These are phyloP conservation scores for Macrolepiota fuliginosa DNA, from an alignment of 768 basidiomycete species.

Conservation along the genomic window DNA sequence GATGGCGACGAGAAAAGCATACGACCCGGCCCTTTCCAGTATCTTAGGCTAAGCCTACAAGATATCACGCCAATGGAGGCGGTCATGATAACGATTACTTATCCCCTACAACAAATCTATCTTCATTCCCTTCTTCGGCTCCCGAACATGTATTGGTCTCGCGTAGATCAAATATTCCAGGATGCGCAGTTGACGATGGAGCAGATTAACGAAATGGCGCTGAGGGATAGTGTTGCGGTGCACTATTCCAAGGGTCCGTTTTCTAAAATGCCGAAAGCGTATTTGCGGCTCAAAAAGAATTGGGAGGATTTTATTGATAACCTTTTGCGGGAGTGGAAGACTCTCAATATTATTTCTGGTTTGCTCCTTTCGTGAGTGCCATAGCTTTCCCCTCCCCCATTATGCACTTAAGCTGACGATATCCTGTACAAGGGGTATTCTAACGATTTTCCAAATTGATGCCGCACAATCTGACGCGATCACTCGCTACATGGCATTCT, in stretches of 20 bases:
- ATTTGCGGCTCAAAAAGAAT: constrained; percentile 17
- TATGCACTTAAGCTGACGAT: neutral
- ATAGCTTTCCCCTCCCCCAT: neutral
- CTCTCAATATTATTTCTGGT: constrained; percentile 16
- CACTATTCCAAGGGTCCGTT: constrained; percentile 2
- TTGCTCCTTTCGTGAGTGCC: constrained; percentile 14
- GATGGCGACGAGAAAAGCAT: neutral
- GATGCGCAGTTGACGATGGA: constrained; percentile 59
- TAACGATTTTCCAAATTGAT: constrained; percentile 30
- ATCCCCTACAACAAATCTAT: constrained; percentile 27
- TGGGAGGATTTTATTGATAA: constrained; percentile 16
- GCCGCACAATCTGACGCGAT: constrained; percentile 45
- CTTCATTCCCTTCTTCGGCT: constrained; percentile 45
- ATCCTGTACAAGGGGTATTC: constrained; percentile 22
- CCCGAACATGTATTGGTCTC: constrained; percentile 62
- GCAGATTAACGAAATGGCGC: constrained; percentile 48
- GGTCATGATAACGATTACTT: neutral
- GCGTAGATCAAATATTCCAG: constrained; percentile 62
- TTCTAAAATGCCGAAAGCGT: constrained; percentile 15
- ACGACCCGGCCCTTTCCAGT: neutral
- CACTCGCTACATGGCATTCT: constrained; percentile 50
- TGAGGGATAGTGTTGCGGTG: constrained; percentile 20
- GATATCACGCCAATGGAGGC: neutral
- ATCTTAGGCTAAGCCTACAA: neutral
- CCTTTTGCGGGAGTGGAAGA: constrained; percentile 16